Evolutionary conservation across 768 basidiomycete genomes (phyloP).

Genomic region (Termitomyces sp.): DNA sequence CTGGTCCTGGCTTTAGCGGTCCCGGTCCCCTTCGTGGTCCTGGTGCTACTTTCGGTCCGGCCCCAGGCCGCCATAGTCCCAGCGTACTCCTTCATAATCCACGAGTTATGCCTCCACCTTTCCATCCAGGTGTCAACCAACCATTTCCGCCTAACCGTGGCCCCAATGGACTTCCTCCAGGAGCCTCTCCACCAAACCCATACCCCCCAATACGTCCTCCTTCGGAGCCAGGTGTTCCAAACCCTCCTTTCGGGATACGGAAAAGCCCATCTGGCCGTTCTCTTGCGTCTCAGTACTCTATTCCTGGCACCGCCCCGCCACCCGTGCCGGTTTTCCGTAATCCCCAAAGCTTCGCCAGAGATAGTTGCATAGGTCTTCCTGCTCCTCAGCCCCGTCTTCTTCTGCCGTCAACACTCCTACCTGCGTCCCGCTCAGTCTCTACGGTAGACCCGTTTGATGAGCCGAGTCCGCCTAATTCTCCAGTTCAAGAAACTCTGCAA

Average conservation of each 20-base stretch:
- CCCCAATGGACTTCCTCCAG: slow-evolving; percentile 12
- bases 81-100: slow-evolving; percentile 6
- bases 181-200: slow-evolving; percentile 16
- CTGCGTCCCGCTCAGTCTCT: slow-evolving; percentile 46
- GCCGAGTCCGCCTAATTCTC: slow-evolving; percentile 83
- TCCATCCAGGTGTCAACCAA: slow-evolving; percentile 13
- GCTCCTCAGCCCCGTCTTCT: slow-evolving; percentile 45
- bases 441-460: slow-evolving; percentile 48
- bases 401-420: slow-evolving; percentile 53
- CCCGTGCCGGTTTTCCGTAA: slow-evolving; percentile 38
- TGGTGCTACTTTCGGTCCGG: slow-evolving; percentile 1
- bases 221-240: slow-evolving; percentile 37
- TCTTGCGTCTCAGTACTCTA: slow-evolving; percentile 43
- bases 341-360: slow-evolving; percentile 30
- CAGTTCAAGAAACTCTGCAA: slow-evolving; percentile 48
- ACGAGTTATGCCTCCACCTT: slow-evolving; percentile 11
- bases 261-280: slow-evolving; percentile 59
- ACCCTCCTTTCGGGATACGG: slow-evolving; percentile 26
- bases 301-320: slow-evolving; percentile 21
- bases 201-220: slow-evolving; percentile 31
- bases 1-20: not conserved
- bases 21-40: not conserved
- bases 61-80: slow-evolving; percentile 9
- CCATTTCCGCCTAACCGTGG: slow-evolving; percentile 9
- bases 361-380: slow-evolving; percentile 30